phyloP scores from a whole-genome alignment of 2,329 filamentous ascomycete genomes.

The Beauveria sp. region DNA sequence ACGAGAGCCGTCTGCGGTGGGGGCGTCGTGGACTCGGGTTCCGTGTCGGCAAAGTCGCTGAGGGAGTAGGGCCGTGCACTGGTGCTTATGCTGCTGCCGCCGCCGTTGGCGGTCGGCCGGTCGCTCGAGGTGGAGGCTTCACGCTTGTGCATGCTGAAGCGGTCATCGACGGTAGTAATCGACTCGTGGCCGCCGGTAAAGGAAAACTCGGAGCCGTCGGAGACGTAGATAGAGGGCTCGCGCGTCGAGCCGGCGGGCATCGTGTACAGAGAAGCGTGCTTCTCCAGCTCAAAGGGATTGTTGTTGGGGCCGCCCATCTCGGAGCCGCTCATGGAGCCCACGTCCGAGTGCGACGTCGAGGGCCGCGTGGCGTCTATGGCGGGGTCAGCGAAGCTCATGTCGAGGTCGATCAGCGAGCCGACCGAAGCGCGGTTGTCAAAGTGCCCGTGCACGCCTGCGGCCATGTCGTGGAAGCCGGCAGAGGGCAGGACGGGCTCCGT shows the following conservation, averaged over 20 bases:
- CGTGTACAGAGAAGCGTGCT: slow-evolving; percentile 50
- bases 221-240: slow-evolving; percentile 54
- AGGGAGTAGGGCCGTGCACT: slow-evolving; percentile 28
- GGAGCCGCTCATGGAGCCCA: slow-evolving; percentile 47
- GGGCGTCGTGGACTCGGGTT: slow-evolving; percentile 26
- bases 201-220: slow-evolving; percentile 48
- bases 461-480: slow-evolving; percentile 34
- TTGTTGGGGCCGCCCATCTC: slow-evolving; percentile 44
- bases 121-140: slow-evolving; percentile 12
- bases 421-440: slow-evolving; percentile 34
- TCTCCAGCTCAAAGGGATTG: slow-evolving; percentile 57
- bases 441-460: slow-evolving; percentile 25
- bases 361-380: slow-evolving; percentile 44
- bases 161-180: slow-evolving; percentile 9
- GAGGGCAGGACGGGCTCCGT: slow-evolving; percentile 42
- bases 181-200: slow-evolving; percentile 23
- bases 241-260: slow-evolving; percentile 30
- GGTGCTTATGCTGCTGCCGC: neutral
- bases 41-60: slow-evolving; percentile 34
- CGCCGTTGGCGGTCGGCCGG: slow-evolving; percentile 9
- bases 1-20: slow-evolving; percentile 24
- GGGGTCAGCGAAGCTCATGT: slow-evolving; percentile 46
- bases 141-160: slow-evolving; percentile 11
- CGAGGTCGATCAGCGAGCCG: slow-evolving; percentile 45
- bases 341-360: slow-evolving; percentile 54